Evolutionary conservation across 1,284 basidiomycete genomes (phyloP), one percentile per base, ranked within the genome.

Genomic region (Vanrija sp.): DNA sequence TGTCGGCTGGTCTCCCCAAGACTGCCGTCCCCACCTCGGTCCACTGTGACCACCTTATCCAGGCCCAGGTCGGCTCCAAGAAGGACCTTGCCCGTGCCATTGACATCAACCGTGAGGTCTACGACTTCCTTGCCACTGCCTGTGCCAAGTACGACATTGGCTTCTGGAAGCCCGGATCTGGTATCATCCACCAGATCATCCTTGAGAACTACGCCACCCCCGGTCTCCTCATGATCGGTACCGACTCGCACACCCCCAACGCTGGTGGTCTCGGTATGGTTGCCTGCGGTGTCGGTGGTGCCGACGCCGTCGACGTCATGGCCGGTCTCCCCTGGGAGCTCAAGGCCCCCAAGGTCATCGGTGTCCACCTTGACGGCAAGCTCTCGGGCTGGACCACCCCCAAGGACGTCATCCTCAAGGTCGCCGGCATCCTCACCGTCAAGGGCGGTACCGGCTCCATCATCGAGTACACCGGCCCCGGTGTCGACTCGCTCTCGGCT

Each of bases 291-390:
- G 96, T 99, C 23, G 96, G 96, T 63, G 96, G 96, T 58, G 96
- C 96, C 19, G 96, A 99, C 73, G 96, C 96, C 18, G 96, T 99
- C 29, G 96, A 99, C 75, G 96, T 93, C 15, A 89, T 99, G 86
- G 97, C 95, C 9, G 88, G 90, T 58, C 97, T 94, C 18, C 93
- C 95, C 39, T 99, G 96, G 96, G 96, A 98, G 80, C 86, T 98
- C 66, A 98, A 98, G 82, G 94, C 92, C 78, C 95, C 95, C 74
- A 97, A 97, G 84, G 91, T 94, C 65, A 95, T 98, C 65, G 95
- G 95, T 82, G 92, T 98, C 63, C 91, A 96, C 78, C 84, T 99
- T 60, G 93, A 88, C 69, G 95, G 96, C 71, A 88, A 94, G 80
- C 90, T 99, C 72, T 76, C 83, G 63, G 96, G 95, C 67, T 99